phyloP scores from a whole-genome alignment of 164 flowering plant species.

The Piper betle region DNA sequence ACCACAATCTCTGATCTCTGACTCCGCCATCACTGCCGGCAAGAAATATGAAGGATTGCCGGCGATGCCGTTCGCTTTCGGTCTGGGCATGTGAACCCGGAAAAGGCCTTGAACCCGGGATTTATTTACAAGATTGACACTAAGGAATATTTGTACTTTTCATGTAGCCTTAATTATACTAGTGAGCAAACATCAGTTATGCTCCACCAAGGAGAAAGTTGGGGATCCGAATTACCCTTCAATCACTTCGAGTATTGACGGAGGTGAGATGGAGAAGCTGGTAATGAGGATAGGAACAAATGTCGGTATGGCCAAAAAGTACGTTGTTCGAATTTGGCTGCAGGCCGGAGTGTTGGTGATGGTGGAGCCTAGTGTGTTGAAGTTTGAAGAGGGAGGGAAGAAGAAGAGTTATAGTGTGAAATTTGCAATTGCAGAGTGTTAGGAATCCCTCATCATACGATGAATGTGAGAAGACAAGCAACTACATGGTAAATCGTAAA shows the following conservation, averaged over 20 bases:
- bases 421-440: conserved; percentile 24
- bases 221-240: conserved; percentile 51
- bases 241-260: conserved; percentile 23
- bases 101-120: conserved; percentile 53
- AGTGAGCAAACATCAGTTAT: conserved; percentile 28
- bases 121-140: conserved; percentile 39
- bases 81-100: conserved; percentile 67
- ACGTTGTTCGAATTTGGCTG: conserved; percentile 15
- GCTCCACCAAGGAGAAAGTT: conserved; percentile 18
- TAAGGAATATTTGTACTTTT: conserved; percentile 36
- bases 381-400: conserved; percentile 23
- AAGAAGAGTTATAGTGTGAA: conserved; percentile 39
- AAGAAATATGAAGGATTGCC: not conserved
- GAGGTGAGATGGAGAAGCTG: conserved; percentile 10
- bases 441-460: too few relatives aligned
- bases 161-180: conserved; percentile 48
- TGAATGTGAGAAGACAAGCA: too few relatives aligned
- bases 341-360: conserved; percentile 33
- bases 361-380: conserved; percentile 28
- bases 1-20: conserved; percentile 23
- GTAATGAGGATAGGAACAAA: conserved; percentile 49
- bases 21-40: conserved; percentile 13
- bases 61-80: conserved; percentile 47
- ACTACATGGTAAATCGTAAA: too few relatives aligned
- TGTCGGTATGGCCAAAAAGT: conserved; percentile 33